A percentile compares a stretch with the other conserved stretches of the same genome.
These are phyloP conservation scores for Colletotrichum tanaceti DNA, from an alignment of 2,329 filamentous ascomycete species.

Conservation along the genomic window DNA sequence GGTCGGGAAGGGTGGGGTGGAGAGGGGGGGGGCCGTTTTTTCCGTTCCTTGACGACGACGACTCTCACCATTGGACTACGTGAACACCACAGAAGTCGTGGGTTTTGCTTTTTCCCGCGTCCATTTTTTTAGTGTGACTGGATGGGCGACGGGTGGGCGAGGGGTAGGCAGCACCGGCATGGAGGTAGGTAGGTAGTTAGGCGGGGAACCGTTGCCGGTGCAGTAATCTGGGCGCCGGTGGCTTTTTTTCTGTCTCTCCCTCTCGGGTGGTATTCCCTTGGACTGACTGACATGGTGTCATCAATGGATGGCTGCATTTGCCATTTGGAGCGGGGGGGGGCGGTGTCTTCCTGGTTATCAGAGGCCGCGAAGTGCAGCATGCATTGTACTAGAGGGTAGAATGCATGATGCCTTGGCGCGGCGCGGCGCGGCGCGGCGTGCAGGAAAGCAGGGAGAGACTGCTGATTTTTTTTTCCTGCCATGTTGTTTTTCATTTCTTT, in stretches of 20 bases:
- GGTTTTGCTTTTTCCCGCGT: not conserved
- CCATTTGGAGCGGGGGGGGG: too few species aligned
- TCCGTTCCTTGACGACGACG: too few species aligned
- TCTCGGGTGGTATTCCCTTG: not conserved
- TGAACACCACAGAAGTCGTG: not conserved
- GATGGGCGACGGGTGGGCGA: not conserved
- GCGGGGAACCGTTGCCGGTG: slow-evolving; percentile 6
- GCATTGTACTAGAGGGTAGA: not conserved
- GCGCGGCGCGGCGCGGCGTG: slow-evolving; percentile 1
- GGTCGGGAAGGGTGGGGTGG: not conserved
- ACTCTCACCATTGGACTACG: too few species aligned
- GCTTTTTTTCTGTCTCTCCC: not conserved
- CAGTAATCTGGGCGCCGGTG: not conserved
- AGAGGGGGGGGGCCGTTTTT: not conserved
- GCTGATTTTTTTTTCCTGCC: not conserved
- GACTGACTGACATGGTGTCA: not conserved
- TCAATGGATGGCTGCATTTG: not conserved
- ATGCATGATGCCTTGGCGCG: not conserved
- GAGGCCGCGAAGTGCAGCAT: not conserved
- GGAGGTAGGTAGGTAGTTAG: too few species aligned
- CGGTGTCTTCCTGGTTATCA: too few species aligned
- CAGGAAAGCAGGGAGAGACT: not conserved
- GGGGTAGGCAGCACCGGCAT: not conserved
- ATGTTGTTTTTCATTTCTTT: not conserved
- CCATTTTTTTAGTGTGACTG: too few species aligned